phyloP scores from a whole-genome alignment of 768 basidiomycete genomes.

The Rhizopogon roseolus region DNA sequence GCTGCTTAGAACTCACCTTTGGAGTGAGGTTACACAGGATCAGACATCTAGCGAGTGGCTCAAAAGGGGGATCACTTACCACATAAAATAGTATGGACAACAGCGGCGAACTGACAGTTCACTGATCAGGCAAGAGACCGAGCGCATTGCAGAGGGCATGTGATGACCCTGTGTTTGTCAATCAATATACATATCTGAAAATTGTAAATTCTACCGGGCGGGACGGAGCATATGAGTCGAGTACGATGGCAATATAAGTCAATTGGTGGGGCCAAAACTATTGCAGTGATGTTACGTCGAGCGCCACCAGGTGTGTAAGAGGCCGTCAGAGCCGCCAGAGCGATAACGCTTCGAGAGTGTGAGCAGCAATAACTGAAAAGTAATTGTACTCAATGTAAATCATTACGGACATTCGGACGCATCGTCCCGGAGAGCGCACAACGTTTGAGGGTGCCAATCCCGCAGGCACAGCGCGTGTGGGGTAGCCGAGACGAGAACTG shows the following conservation, averaged over 20 bases:
- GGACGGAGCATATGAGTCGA: not conserved
- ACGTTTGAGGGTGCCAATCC: constrained; percentile 1
- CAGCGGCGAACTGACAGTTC: not conserved
- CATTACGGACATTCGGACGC: not conserved
- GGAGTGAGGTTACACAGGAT: not conserved
- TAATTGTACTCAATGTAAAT: not conserved
- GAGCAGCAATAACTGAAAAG: not conserved
- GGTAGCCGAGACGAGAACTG: not conserved
- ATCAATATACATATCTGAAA: not conserved
- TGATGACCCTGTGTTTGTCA: not conserved
- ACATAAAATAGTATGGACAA: not conserved
- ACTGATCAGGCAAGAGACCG: not conserved
- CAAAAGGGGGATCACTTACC: constrained; percentile 1
- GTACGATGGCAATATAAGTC: not conserved
- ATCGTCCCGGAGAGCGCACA: not conserved
- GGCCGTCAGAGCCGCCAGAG: not conserved
- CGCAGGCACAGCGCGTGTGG: not conserved
- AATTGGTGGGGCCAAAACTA: not conserved
- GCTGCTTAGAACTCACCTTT: not conserved
- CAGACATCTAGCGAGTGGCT: not conserved
- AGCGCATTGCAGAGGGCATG: constrained; percentile 2
- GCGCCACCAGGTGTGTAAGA: not conserved
- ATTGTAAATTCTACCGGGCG: not conserved
- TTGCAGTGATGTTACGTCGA: constrained; percentile 1
- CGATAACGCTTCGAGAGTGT: not conserved